Conservation (phyloP, 345 rosid genomes). For the Camelina laxa region DNA sequence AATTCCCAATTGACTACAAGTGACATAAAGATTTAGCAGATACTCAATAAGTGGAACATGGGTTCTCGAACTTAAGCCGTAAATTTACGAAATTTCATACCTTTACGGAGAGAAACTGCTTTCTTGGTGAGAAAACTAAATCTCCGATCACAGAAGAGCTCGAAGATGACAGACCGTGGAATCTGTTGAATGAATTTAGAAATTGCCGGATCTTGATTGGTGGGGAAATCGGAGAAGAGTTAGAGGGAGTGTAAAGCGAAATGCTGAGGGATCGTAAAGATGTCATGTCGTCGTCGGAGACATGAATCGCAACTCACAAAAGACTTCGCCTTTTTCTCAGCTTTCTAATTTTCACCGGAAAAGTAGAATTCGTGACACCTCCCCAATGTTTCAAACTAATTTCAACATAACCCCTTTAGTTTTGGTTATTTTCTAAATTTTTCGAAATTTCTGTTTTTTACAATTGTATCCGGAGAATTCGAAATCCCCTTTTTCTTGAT, state of each 20-base stretch:
- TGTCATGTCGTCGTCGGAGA: slow-evolving; percentile 48
- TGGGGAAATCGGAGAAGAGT: slow-evolving; percentile 36
- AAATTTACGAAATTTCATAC: slow-evolving; percentile 39
- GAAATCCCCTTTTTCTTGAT: too few relatives aligned
- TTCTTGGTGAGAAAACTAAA: slow-evolving; percentile 35
- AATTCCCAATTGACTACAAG: slow-evolving; percentile 12
- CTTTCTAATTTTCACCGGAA: slow-evolving; percentile 16
- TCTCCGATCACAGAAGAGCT: slow-evolving; percentile 28
- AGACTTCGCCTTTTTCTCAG: slow-evolving; percentile 2
- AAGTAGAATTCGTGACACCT: background rate
- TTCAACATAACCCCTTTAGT: background rate
- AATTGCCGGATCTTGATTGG: slow-evolving; percentile 36
- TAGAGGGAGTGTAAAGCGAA: slow-evolving; percentile 45
- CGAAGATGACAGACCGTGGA: slow-evolving; percentile 38
- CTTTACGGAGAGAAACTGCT: slow-evolving; percentile 54
- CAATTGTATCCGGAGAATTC: background rate
- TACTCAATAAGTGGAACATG: slow-evolving; percentile 3
- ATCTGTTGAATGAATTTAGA: slow-evolving; percentile 37
- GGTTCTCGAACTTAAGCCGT: slow-evolving; percentile 19
- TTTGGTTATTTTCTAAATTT: background rate
- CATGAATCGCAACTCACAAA: slow-evolving; percentile 44
- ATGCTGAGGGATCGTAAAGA: slow-evolving; percentile 48
- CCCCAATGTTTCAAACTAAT: background rate
- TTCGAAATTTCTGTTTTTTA: background rate
- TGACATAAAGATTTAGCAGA: slow-evolving; percentile 13